phyloP scores from a whole-genome alignment of 2,329 filamentous ascomycete genomes.

The Exophiala oligosperma region DNA sequence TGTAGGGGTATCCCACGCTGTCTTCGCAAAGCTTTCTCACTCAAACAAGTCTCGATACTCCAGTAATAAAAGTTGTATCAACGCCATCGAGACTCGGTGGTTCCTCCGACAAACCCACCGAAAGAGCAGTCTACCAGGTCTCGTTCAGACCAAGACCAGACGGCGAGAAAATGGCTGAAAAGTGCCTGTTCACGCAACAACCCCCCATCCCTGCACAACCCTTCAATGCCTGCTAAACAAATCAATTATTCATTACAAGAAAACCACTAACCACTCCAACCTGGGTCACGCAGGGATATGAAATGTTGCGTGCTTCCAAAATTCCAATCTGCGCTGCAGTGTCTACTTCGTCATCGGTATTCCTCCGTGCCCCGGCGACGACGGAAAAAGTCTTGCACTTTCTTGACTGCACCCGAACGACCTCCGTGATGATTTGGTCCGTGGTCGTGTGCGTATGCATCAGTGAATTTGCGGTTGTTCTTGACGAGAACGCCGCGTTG shows the following conservation, averaged over 20 bases:
- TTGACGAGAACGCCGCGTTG: slow-evolving; percentile 70
- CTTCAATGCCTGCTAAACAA: slow-evolving; percentile 11
- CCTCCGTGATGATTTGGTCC: slow-evolving; percentile 67
- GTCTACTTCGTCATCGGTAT: slow-evolving; percentile 7
- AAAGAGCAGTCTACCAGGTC: background rate
- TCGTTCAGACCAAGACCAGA: background rate
- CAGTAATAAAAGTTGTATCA: background rate
- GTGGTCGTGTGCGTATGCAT: slow-evolving; percentile 77
- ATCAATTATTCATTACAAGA: slow-evolving; percentile 24
- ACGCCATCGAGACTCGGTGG: background rate
- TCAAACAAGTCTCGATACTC: slow-evolving; percentile 1
- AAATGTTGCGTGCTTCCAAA: background rate
- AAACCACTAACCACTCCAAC: slow-evolving; percentile 9
- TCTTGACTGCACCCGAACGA: slow-evolving; percentile 81
- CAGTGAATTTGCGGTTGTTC: slow-evolving; percentile 79
- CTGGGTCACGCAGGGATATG: background rate
- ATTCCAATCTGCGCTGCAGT: background rate
- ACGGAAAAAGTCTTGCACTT: slow-evolving; percentile 98
- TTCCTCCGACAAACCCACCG: background rate
- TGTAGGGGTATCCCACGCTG: slow-evolving; percentile 18
- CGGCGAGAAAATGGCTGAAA: background rate
- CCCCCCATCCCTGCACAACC: background rate
- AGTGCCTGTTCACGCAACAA: background rate
- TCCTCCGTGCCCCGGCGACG: slow-evolving; percentile 42
- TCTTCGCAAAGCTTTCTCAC: background rate